Evolutionary conservation across 768 basidiomycete genomes (phyloP), one percentile per base, ranked within the genome.

Genomic region (Lactarius psammicola): DNA sequence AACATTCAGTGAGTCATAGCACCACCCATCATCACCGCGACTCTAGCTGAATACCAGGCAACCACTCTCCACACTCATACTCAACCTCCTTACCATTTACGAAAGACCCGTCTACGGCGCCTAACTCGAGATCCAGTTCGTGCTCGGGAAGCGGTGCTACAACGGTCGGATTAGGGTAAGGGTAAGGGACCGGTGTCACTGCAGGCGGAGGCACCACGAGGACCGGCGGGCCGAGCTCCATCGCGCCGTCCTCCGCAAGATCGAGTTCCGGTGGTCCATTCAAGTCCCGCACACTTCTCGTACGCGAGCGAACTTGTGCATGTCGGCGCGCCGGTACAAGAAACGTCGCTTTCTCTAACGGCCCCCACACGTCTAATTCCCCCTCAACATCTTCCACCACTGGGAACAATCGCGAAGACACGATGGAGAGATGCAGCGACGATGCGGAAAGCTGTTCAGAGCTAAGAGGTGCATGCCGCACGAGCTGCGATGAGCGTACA

Each of bases 401-500:
- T 1, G 75, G 72, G 56, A 76, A 77, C 44, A 77, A 66, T 63
- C 38, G 62, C 59, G 60, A 53, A 9, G 51, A 66, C 9, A 33
- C 59, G 23, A 66, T n/a, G 11, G 31, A 28, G 31, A 34, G 17
- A n/a, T 17, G 20, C 26, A 20, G 60, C 18, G n/a, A 53, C 11
- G 18, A 51, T 31, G 54, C 40, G 1, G 62, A 49, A n/a, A 59
- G 42, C 8, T 38, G 31, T 38, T 59, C 64, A 0, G 71, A 66
- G 3, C 62, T 72, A 26, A 73, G 42, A 4, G 74, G 72, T 33
- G 66, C 60, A 65, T 64, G 72, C 13, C 74, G 72, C 33, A 65
- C 75, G n/a, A 89, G 79, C 1, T 82, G 82, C 18, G 86, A 87
- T 63, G 81, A 81, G 28, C 72, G 77, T 67, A 79, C 74, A 0